phyloP scores from a whole-genome alignment of 768 basidiomycete species.

The Terana coerulea region DNA sequence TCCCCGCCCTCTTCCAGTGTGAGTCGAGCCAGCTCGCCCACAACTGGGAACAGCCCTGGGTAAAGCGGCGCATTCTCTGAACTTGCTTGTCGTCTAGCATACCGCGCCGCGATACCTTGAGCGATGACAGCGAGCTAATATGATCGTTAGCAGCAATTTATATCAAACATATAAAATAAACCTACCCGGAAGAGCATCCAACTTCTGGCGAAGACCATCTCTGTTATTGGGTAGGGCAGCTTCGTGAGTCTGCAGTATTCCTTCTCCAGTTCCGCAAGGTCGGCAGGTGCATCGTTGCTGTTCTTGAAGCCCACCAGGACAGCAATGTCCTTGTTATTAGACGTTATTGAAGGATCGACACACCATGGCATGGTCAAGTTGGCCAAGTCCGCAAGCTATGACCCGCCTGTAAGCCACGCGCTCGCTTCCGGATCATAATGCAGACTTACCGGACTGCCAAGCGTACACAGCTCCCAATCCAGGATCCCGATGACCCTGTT shows the following conservation, averaged over 20 bases:
- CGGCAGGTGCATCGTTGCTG: slow-evolving; percentile 50
- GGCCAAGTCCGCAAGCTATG: slow-evolving; percentile 79
- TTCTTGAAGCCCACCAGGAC: slow-evolving; percentile 63
- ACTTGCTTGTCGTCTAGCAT: slow-evolving; percentile 83
- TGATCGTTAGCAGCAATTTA: slow-evolving; percentile 15
- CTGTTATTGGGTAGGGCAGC: slow-evolving; percentile 69
- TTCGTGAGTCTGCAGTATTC: slow-evolving; percentile 72
- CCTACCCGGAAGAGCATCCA: slow-evolving; percentile 83
- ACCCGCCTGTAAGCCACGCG: background rate
- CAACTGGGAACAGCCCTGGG: slow-evolving; percentile 45
- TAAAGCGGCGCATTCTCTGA: slow-evolving; percentile 67
- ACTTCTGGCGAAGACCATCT: slow-evolving; percentile 77
- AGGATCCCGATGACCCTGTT: slow-evolving; percentile 91
- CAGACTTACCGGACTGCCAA: slow-evolving; percentile 73
- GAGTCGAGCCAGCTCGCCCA: slow-evolving; percentile 60
- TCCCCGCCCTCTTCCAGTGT: slow-evolving; percentile 54
- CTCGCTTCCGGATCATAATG: background rate
- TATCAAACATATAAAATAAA: background rate
- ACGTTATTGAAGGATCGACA: slow-evolving; percentile 41
- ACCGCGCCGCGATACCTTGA: slow-evolving; percentile 88
- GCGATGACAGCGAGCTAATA: slow-evolving; percentile 70
- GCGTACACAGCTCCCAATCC: slow-evolving; percentile 96
- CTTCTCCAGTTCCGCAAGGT: slow-evolving; percentile 69
- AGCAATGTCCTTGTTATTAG: slow-evolving; percentile 5
- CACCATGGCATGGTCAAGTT: slow-evolving; percentile 88